These are phyloP conservation scores for Musa balbisiana DNA, from an alignment of 202 grass and related monocot species.

Conservation along the genomic window DNA sequence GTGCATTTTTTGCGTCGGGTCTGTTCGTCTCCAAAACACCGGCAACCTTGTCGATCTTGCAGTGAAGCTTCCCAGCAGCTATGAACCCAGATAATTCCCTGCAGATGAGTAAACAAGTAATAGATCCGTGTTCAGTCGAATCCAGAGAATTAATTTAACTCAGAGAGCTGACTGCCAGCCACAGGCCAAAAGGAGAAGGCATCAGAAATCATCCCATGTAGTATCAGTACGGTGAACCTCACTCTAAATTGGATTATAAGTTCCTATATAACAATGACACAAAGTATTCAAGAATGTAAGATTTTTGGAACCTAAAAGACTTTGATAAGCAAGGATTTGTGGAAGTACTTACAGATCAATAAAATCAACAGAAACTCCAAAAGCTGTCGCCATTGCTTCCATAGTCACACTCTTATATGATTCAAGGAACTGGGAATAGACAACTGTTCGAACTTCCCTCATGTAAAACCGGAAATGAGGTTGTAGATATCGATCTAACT, in stretches of 20 bases:
- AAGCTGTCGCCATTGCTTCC: conserved; percentile 85
- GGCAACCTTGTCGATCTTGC: conserved; percentile 93
- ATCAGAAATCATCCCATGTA: too few species aligned
- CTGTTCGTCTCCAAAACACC: conserved; percentile 79
- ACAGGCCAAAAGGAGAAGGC: too few species aligned
- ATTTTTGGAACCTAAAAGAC: too few species aligned
- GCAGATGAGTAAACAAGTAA: background rate
- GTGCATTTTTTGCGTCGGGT: conserved; percentile 73
- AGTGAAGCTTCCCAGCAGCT: conserved; percentile 88
- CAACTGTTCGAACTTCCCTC: conserved; percentile 78
- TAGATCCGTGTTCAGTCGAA: background rate
- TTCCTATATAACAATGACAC: background rate
- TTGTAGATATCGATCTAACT: conserved; percentile 78
- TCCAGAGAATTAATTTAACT: background rate
- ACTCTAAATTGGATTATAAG: too few species aligned
- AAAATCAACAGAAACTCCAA: conserved; percentile 79
- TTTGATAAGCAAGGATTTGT: background rate
- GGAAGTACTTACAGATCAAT: conserved; percentile 73
- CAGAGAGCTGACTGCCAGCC: background rate
- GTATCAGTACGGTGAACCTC: too few species aligned
- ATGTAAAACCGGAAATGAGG: conserved; percentile 86
- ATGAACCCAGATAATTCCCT: conserved; percentile 88
- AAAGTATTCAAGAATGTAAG: too few species aligned
- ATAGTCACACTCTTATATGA: conserved; percentile 95
- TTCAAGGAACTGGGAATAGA: conserved; percentile 85